Evolutionary conservation across 208 protist genomes (phyloP).

Genomic region (Trypanosoma cruzi): DNA sequence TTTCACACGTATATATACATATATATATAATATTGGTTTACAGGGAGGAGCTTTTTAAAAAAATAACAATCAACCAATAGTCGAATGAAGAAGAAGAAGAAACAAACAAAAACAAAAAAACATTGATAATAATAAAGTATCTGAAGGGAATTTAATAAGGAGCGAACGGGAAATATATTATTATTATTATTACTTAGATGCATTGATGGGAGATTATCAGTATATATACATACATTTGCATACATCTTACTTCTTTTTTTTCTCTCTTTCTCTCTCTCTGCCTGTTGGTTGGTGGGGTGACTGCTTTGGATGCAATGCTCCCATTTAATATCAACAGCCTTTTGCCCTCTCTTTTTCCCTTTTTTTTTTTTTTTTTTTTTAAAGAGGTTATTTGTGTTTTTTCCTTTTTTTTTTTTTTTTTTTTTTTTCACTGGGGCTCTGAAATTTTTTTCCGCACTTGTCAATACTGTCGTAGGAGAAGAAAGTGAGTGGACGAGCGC

Average conservation of each 20-base stretch:
- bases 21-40: background rate
- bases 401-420: background rate
- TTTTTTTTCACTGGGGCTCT: background rate
- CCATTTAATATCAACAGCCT: too few species aligned
- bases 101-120: constrained; percentile 10
- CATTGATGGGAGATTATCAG: background rate
- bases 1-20: background rate
- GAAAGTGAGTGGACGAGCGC: background rate
- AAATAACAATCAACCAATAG: background rate
- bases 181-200: background rate
- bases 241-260: constrained; percentile 6
- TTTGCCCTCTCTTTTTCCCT: too few species aligned
- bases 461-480: background rate
- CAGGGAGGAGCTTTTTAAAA: too few species aligned
- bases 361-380: too few species aligned
- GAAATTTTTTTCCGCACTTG: background rate
- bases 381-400: too few species aligned
- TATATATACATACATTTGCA: constrained; percentile 3
- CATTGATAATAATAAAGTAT: constrained; percentile 1
- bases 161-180: constrained; percentile 3
- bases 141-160: background rate
- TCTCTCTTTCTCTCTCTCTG: constrained; percentile 6
- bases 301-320: too few species aligned
- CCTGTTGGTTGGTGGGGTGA: too few species aligned
- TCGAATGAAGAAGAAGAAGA: too few species aligned